Evolutionary conservation across 2,329 filamentous ascomycete genomes (phyloP).

Genomic region (Aspergillus sp.): DNA sequence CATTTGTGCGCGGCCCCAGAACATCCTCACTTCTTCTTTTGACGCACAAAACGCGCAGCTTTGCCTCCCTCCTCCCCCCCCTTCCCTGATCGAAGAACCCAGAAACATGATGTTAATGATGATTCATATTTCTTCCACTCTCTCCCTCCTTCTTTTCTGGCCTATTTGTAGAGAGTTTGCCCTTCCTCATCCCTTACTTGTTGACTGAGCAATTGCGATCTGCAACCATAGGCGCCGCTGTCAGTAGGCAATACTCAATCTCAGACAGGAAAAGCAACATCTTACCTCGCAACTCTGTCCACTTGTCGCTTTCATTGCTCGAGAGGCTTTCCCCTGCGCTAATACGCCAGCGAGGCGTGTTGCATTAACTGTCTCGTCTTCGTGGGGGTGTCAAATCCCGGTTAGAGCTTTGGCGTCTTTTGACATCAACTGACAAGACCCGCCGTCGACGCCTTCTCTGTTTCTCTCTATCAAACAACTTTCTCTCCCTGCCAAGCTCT

Average conservation of each 20-base stretch:
- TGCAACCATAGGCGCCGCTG: not conserved
- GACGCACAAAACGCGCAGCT: constrained; percentile 38
- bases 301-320: not conserved
- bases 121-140: not conserved
- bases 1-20: constrained; percentile 38
- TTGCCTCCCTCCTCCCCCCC: constrained; percentile 12
- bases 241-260: not conserved
- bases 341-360: not conserved
- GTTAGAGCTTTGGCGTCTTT: not conserved
- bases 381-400: not conserved
- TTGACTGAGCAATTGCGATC: not conserved
- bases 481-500: too few species aligned
- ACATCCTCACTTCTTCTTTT: constrained; percentile 4
- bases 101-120: not conserved
- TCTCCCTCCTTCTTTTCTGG: not conserved
- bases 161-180: not conserved
- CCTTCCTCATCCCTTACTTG: not conserved
- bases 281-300: not conserved
- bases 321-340: not conserved
- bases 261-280: constrained; percentile 3
- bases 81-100: constrained; percentile 4
- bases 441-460: not conserved
- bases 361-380: not conserved
- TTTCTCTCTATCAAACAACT: too few species aligned
- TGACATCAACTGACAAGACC: not conserved